Conservation (phyloP, 2,329 filamentous ascomycete species). For the Pseudogymnoascus sp. region DNA sequence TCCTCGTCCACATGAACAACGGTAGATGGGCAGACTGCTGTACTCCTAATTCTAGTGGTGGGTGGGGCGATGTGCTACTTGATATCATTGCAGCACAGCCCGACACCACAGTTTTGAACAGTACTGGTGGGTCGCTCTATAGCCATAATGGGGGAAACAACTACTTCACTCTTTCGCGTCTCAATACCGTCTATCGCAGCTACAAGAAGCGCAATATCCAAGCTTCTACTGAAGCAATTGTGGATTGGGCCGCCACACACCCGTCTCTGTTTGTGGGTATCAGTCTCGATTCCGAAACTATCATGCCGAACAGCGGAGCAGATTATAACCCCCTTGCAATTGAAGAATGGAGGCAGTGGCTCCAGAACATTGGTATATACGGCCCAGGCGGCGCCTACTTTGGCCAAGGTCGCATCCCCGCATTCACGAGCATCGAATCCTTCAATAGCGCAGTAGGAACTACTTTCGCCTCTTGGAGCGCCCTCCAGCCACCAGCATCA, state of each 20-base stretch:
- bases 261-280: slow-evolving; percentile 14
- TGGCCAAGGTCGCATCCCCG: slow-evolving; percentile 13
- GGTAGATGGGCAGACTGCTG: slow-evolving; percentile 17
- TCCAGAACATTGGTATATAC: slow-evolving; percentile 15
- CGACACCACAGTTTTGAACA: slow-evolving; percentile 13
- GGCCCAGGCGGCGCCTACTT: slow-evolving; percentile 14
- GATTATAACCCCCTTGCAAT: slow-evolving; percentile 15
- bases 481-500: slow-evolving; percentile 12
- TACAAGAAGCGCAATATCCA: slow-evolving; percentile 17
- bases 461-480: slow-evolving; percentile 13
- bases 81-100: slow-evolving; percentile 14
- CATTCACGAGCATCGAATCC: slow-evolving; percentile 11
- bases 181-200: neutral
- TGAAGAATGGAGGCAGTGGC: slow-evolving; percentile 17
- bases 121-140: neutral
- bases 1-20: slow-evolving; percentile 18
- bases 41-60: slow-evolving; percentile 14
- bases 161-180: slow-evolving; percentile 14
- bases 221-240: slow-evolving; percentile 12
- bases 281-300: slow-evolving; percentile 15
- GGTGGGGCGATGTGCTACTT: slow-evolving; percentile 16
- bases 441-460: slow-evolving; percentile 14
- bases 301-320: slow-evolving; percentile 10
- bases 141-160: slow-evolving; percentile 14
- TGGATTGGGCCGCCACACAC: slow-evolving; percentile 11